A percentile compares a stretch with the other conserved stretches of the same genome.
These are phyloP conservation scores for Blastobotrys peoriensis DNA, from an alignment of 805 yeast genomes.

Conservation along the genomic window DNA sequence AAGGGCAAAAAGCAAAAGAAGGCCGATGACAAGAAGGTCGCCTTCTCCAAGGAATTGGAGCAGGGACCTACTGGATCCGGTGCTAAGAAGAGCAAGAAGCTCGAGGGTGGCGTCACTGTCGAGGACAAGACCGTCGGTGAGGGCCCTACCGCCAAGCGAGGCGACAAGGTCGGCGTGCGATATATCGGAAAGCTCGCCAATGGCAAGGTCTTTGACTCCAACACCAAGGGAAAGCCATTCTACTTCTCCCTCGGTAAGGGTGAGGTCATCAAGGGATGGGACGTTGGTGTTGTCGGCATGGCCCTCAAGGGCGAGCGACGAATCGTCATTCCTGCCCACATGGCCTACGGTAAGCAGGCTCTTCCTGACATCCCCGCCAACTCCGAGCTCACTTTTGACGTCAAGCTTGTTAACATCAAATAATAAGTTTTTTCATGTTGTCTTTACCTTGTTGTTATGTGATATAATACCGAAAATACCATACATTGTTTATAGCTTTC, in stretches of 20 bases:
- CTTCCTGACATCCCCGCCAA: slow-evolving; percentile 98
- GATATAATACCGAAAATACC: neutral
- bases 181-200: slow-evolving; percentile 96
- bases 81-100: slow-evolving; percentile 43
- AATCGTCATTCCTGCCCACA: slow-evolving; percentile 88
- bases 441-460: neutral
- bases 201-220: slow-evolving; percentile 95
- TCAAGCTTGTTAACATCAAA: slow-evolving; percentile 85
- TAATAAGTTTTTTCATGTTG: no score
- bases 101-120: slow-evolving; percentile 87
- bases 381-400: slow-evolving; percentile 94
- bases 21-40: slow-evolving; percentile 63
- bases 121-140: slow-evolving; percentile 90
- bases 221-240: slow-evolving; percentile 96
- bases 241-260: slow-evolving; percentile 88
- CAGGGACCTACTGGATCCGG: slow-evolving; percentile 74
- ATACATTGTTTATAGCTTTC: neutral
- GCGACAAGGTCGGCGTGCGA: slow-evolving; percentile 90
- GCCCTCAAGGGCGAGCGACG: slow-evolving; percentile 98
- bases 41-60: slow-evolving; percentile 85
- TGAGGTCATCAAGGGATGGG: slow-evolving; percentile 98
- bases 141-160: slow-evolving; percentile 83
- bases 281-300: slow-evolving; percentile 98
- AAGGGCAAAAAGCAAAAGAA: slow-evolving; percentile 31
- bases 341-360: slow-evolving; percentile 92